Evolutionary conservation across 2,329 filamentous ascomycete species (phyloP), one percentile per base, ranked within the genome.

Genomic region (Xylariaceae sp.): DNA sequence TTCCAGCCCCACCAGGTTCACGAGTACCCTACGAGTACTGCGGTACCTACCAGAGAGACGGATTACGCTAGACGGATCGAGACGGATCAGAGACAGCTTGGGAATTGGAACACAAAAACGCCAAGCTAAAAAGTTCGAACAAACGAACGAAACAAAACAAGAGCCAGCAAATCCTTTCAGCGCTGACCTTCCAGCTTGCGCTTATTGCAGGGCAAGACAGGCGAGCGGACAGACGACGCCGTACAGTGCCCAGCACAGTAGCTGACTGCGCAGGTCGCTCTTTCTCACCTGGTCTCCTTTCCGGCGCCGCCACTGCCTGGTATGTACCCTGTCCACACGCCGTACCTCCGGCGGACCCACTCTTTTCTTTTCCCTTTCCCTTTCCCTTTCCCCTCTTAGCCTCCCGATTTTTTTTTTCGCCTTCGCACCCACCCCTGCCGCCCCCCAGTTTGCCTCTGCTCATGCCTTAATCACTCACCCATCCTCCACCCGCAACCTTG

Each of bases 401-500:
- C 42, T 56, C 22, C n/a, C 42, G 39, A 41, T 32, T 34, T 48
- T 50, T 56, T 51, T 53, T 53, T 22, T 26, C 18, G 9, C 26
- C 19, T 52, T 49, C n/a, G 44, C 26, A 18, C 49, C 26, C 15
- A 50, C 50, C 46, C 54, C 51, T 50, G 49, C 43, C 41, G n/a
- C 34, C 49, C 51, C 44, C 53, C 47, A 18, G 54, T 43, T 53
- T 53, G 55, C 50, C 51, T 47, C 47, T 49, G 49, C 50, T 51
- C 51, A 44, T 55, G 42, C 55, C 51, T 57, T 55, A 55, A 49
- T 51, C 52, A 55, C 49, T 55, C 57, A 39, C 47, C 37, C 45
- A 32, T 47, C 48, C 42, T 54, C 57, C 54, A 53, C 49, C 49
- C 41, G 47, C 48, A 53, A 55, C 57, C 55, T 58, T 54, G 58